Evolutionary conservation across 441 rosid genomes (phyloP).

Genomic region (Pelargonium citronellum): DNA sequence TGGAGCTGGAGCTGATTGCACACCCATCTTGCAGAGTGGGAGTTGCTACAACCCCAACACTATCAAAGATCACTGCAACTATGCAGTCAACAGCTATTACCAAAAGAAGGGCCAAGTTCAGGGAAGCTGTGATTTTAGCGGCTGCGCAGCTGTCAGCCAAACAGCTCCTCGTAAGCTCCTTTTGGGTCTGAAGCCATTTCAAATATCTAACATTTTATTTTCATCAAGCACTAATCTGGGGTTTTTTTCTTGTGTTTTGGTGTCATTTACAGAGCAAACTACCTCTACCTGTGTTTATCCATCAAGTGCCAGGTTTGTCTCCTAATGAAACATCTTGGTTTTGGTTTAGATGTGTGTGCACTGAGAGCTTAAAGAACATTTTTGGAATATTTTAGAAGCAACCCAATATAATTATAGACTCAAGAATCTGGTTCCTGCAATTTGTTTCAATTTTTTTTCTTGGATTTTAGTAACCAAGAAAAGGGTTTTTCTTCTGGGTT

Average conservation of each 20-base stretch:
- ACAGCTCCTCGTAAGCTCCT: slow-evolving; percentile 49
- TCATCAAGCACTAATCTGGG: not conserved
- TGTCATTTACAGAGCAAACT: slow-evolving; percentile 41
- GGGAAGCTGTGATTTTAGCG: slow-evolving; percentile 70
- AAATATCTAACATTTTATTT: not conserved
- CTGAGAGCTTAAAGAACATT: slow-evolving; percentile 2
- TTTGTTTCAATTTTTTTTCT: too few relatives aligned
- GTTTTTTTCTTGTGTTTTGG: slow-evolving; percentile 10
- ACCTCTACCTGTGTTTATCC: slow-evolving; percentile 50
- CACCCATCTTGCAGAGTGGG: slow-evolving; percentile 51
- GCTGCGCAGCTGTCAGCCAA: slow-evolving; percentile 44
- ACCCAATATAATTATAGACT: too few relatives aligned
- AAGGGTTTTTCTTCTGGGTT: too few relatives aligned
- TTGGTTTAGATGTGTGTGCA: not conserved
- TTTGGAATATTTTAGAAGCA: not conserved
- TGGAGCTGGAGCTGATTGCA: slow-evolving; percentile 90
- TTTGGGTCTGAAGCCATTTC: not conserved
- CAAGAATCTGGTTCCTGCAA: too few relatives aligned
- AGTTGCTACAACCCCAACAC: slow-evolving; percentile 80
- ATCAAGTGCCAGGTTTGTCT: slow-evolving; percentile 55
- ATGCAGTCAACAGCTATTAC: slow-evolving; percentile 90
- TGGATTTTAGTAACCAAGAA: too few relatives aligned
- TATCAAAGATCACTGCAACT: slow-evolving; percentile 75
- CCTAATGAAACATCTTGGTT: too few relatives aligned
- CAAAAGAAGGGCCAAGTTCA: slow-evolving; percentile 55